Conservation (phyloP, 164 flowering plant species). For the Buxus sempervirens region DNA sequence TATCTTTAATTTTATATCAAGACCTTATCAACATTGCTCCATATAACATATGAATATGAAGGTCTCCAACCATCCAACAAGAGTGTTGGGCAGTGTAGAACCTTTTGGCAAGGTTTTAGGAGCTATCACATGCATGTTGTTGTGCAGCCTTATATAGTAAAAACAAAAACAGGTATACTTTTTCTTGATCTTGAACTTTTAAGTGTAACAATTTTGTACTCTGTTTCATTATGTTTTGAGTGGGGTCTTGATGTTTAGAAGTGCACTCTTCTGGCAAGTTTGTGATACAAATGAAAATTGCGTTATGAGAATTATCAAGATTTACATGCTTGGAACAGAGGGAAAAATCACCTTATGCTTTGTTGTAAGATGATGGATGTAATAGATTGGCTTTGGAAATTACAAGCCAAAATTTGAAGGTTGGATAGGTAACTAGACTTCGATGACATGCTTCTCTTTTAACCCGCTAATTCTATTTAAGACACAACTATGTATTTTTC, state of each 20-base stretch:
- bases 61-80: constrained; percentile 24
- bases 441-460: no score
- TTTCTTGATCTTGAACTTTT: constrained; percentile 3
- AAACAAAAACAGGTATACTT: constrained; percentile 31
- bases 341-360: no score
- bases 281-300: neutral
- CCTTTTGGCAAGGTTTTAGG: constrained; percentile 41
- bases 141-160: constrained; percentile 40
- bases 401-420: no score
- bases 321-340: no score
- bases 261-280: neutral
- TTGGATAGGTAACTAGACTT: no score
- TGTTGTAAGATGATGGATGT: no score
- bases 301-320: neutral
- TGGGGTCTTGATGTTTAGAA: neutral
- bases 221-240: neutral
- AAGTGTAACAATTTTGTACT: neutral
- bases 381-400: no score
- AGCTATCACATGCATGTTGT: constrained; percentile 51
- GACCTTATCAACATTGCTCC: no score
- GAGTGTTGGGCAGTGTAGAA: constrained; percentile 39
- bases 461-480: no score
- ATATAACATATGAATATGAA: no score
- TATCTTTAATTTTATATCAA: no score
- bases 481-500: no score